phyloP scores from a whole-genome alignment of 805 yeast species.

The Candida yuanshanica region DNA sequence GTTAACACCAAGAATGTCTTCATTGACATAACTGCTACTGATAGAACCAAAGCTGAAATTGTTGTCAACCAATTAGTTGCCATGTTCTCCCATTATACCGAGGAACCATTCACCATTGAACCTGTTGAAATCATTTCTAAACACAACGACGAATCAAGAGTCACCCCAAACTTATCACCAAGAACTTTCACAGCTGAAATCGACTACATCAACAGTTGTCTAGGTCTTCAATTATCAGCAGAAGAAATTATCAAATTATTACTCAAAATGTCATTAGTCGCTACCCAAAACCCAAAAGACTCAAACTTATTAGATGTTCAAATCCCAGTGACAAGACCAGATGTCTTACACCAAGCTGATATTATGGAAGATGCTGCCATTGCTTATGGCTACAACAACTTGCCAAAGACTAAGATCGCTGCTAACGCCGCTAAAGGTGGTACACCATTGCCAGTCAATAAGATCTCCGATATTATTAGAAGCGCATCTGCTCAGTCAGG shows the following conservation, averaged over 20 bases:
- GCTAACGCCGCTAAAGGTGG: slow-evolving; percentile 74
- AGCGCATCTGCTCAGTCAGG: slow-evolving; percentile 90
- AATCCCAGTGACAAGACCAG: slow-evolving; percentile 94
- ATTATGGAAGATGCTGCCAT: slow-evolving; percentile 98
- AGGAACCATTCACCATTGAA: slow-evolving; percentile 77
- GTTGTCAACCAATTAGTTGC: slow-evolving; percentile 91
- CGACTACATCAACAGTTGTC: slow-evolving; percentile 82
- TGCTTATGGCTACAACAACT: slow-evolving; percentile 89
- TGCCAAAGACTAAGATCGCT: slow-evolving; percentile 72
- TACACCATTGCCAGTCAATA: slow-evolving; percentile 85
- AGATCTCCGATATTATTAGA: slow-evolving; percentile 85
- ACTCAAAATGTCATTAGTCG: slow-evolving; percentile 74
- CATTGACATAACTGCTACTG: slow-evolving; percentile 93
- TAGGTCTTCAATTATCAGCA: slow-evolving; percentile 73
- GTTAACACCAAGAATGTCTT: slow-evolving; percentile 82
- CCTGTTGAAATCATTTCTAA: slow-evolving; percentile 81
- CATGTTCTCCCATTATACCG: slow-evolving; percentile 89
- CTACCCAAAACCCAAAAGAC: slow-evolving; percentile 44
- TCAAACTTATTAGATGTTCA: slow-evolving; percentile 38
- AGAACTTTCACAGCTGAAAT: slow-evolving; percentile 71
- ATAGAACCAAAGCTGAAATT: slow-evolving; percentile 87
- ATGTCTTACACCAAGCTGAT: slow-evolving; percentile 94
- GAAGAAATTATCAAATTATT: slow-evolving; percentile 65
- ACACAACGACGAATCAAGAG: slow-evolving; percentile 71
- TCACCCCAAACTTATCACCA: slow-evolving; percentile 67